Evolutionary conservation across 2,329 filamentous ascomycete genomes (phyloP).

Genomic region (Arthroderma sp.): DNA sequence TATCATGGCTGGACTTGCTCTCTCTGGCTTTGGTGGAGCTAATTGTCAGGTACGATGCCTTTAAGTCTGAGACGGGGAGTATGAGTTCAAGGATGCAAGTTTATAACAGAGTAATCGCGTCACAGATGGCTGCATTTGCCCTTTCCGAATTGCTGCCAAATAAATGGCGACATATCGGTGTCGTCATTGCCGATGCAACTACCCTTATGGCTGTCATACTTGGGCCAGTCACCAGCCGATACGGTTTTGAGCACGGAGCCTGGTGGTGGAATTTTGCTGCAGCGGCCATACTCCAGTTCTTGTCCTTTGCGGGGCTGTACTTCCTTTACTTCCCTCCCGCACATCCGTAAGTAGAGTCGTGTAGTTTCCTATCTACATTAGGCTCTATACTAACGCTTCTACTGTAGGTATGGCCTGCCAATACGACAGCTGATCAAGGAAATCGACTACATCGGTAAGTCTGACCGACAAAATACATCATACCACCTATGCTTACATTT

Average conservation of each 20-base stretch:
- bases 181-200: constrained; percentile 31
- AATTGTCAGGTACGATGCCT: no score
- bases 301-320: constrained; percentile 22
- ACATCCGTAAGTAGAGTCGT: no score
- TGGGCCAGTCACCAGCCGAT: constrained; percentile 34
- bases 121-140: constrained; percentile 30
- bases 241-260: constrained; percentile 23
- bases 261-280: constrained; percentile 37
- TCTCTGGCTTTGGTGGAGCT: no score
- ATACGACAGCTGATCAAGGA: no score
- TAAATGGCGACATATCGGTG: constrained; percentile 35
- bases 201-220: constrained; percentile 35
- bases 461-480: no score
- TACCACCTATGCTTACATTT: no score
- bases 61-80: not conserved
- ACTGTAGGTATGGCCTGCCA: no score
- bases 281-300: constrained; percentile 29
- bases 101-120: not conserved
- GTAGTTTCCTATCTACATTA: no score
- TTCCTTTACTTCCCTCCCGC: no score
- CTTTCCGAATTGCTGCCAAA: constrained; percentile 37
- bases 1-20: no score
- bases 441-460: no score
- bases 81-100: not conserved
- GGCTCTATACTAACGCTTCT: no score